Percentiles rank a stretch among this genome's conserved stretches.
Evolutionary conservation across 2,329 filamentous ascomycete genomes (phyloP).

Genomic region (Curvularia hawaiiensis): DNA sequence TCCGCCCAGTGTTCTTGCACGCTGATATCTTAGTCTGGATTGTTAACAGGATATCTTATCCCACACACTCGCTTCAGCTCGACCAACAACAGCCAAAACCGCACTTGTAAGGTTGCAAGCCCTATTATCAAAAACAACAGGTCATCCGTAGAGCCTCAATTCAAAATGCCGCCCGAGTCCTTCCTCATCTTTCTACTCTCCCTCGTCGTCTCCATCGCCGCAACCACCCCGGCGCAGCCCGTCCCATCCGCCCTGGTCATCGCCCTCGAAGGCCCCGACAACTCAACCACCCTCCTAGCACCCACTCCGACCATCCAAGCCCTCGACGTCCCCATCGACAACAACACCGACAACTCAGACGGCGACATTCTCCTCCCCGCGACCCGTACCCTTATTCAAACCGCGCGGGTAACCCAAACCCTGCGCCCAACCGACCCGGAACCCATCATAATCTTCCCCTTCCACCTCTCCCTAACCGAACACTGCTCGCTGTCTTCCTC

Average conservation of each 20-base stretch:
- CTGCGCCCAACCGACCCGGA: not conserved
- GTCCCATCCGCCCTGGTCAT: not conserved
- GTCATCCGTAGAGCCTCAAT: not conserved
- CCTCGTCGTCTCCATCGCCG: not conserved
- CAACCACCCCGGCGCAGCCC: not conserved
- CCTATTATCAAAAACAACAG: not conserved
- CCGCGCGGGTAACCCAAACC: constrained; percentile 3
- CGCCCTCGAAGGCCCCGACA: not conserved
- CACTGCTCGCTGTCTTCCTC: constrained; percentile 2
- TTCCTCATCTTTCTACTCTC: not conserved
- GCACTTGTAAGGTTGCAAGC: not conserved
- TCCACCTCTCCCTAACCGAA: constrained; percentile 18
- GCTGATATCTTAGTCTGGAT: not conserved
- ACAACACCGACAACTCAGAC: not conserved
- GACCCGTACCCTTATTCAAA: not conserved
- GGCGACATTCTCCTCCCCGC: not conserved
- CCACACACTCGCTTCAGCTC: not conserved
- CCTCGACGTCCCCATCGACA: not conserved
- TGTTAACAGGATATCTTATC: not conserved
- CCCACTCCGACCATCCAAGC: not conserved
- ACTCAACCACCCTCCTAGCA: not conserved
- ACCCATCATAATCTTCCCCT: constrained; percentile 22
- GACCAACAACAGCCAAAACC: not conserved
- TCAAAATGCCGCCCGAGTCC: not conserved
- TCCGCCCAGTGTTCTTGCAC: not conserved